Evolutionary conservation across 495 filamentous ascomycete species (phyloP).

Genomic region (Achaetomiella virescens): DNA sequence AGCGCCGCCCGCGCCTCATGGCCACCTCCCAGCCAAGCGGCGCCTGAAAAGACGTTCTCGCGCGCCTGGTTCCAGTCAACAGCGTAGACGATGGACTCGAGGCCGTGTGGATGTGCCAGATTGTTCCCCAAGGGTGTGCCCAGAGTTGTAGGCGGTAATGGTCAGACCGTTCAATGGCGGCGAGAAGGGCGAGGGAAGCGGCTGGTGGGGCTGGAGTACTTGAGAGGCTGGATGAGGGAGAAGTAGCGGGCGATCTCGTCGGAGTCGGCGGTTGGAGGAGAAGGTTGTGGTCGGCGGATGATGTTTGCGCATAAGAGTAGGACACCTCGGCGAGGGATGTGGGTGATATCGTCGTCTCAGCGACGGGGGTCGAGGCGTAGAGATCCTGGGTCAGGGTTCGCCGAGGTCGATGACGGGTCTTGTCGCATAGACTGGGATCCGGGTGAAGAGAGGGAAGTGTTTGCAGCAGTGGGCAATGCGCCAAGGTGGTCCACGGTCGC

Average conservation of each 20-base stretch:
- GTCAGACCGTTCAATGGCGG: conserved; percentile 87
- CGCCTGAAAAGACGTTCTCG: conserved; percentile 88
- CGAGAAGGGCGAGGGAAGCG: conserved; percentile 75
- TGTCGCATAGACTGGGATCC: conserved; percentile 95
- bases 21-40: conserved; percentile 81
- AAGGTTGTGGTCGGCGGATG: conserved; percentile 46
- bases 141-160: conserved; percentile 93
- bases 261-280: conserved; percentile 72
- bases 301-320: conserved; percentile 49
- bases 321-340: conserved; percentile 63
- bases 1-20: conserved; percentile 60
- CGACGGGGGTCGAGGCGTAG: conserved; percentile 82
- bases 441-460: conserved; percentile 81
- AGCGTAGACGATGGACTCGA: conserved; percentile 96
- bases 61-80: conserved; percentile 95
- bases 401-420: conserved; percentile 88
- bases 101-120: conserved; percentile 98
- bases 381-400: conserved; percentile 84
- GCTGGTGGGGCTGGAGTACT: conserved; percentile 97
- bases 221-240: conserved; percentile 82
- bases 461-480: conserved; percentile 96
- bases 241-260: conserved; percentile 93
- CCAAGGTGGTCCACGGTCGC: conserved; percentile 85
- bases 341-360: conserved; percentile 68
- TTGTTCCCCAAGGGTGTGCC: conserved; percentile 94